These are phyloP conservation scores for Lichtheimia corymbifera DNA, from an alignment of 371 early-diverging fungal genomes.

Conservation along the genomic window DNA sequence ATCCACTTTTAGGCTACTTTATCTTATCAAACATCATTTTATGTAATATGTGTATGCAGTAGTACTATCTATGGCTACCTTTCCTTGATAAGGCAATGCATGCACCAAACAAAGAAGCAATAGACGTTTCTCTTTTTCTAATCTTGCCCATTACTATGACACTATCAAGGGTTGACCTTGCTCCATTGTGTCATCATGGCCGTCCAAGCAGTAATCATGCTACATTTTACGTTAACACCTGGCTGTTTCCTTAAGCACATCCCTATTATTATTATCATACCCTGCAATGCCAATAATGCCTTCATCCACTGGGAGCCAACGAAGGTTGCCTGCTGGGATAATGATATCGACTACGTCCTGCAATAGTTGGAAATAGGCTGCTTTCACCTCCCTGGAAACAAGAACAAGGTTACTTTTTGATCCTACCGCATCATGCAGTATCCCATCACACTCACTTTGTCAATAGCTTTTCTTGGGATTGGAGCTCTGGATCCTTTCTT, in stretches of 20 bases:
- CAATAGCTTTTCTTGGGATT: constrained; percentile 32
- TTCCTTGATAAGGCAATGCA: too few species aligned
- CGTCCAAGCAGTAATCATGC: constrained; percentile 52
- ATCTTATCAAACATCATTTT: constrained; percentile 35
- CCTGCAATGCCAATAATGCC: constrained; percentile 70
- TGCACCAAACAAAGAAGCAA: too few species aligned
- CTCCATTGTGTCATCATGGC: constrained; percentile 52
- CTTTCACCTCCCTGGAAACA: constrained; percentile 37
- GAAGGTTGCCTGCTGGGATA: constrained; percentile 58
- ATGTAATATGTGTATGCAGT: too few species aligned
- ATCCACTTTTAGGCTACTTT: constrained; percentile 10
- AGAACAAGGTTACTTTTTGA: not conserved
- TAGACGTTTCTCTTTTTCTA: too few species aligned
- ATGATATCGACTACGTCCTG: constrained; percentile 62
- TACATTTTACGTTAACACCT: constrained; percentile 10
- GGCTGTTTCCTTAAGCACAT: not conserved
- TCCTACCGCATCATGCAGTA: not conserved
- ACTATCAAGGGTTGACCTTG: constrained; percentile 19
- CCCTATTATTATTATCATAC: constrained; percentile 22
- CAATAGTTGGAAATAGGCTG: constrained; percentile 46
- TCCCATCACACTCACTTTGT: constrained; percentile 28
- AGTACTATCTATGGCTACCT: too few species aligned
- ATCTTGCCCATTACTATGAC: too few species aligned
- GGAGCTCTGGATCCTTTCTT: constrained; percentile 26
- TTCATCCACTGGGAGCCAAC: constrained; percentile 53